Evolutionary conservation across 2,329 filamentous ascomycete genomes (phyloP), one percentile per base, ranked within the genome.

Genomic region (Epichloe glyceriae): DNA sequence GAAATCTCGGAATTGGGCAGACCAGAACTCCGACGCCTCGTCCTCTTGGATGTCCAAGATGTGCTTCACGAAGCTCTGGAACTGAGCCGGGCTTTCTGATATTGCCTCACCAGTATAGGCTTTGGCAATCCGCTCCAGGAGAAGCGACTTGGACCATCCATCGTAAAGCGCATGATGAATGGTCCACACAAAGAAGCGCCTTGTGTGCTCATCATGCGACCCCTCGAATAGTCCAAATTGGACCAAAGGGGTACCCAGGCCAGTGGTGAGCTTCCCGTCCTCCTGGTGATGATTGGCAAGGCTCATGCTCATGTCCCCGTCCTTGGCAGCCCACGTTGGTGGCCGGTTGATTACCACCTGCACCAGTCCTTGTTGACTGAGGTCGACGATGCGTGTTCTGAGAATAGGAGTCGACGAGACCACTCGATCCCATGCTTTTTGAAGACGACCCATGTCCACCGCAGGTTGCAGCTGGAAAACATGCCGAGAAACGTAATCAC

Each of bases 81-180:
- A 53, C n/a, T 39, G 42, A 34, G 53, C 45, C 2, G 49, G 42
- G 17, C 46, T n/a, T 7, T 17, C 15, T n/a, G 42, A 17, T 17
- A 34, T 46, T 20, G 5, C 11, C n/a, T 52, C 49, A 14, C 38
- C 46, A 34, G 47, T 34, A 45, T 61, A 60, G 3, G 51, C 49
- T 30, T 54, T 46, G 7, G 52, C 46, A 1, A 57, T 40, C 2
- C 50, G 33, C 14, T 54, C 50, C 14, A 62, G 41, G 5, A 62
- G 47, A 7, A 73, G 58, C 3, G 68, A 66, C 67, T 73, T 68
- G 0, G 68, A 72, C 72, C 73, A 76, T n/a, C 74, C 74, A 50
- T 78, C 75, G 50, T 77, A 78, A 0, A 76, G 58, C 8, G 69
- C 69, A 53, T 78, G 74, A 41, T 61, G 59, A 14, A 59, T 53